Base-by-base conservation (phyloP, 2,329 filamentous ascomycete species). In the Apiospora pterosperma region DNA sequence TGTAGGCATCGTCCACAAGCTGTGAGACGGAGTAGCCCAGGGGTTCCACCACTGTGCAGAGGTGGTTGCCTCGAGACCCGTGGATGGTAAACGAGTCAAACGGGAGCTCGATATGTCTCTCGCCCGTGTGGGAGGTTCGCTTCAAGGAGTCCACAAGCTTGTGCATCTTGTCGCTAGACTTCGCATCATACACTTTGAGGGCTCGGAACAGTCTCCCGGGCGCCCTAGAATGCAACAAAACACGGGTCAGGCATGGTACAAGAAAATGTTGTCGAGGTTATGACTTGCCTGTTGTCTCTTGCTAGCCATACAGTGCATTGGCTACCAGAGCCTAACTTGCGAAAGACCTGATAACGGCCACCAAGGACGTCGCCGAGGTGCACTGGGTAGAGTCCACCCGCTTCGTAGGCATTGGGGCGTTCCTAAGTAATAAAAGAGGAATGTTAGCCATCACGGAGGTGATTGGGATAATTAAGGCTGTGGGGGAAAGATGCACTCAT, bases 241-340 rank as follows among this genome's bases (percentile, higher is more conserved):
- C 12, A 8, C 41, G 12, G 21, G 41, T 44, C 41, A 44, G 41
- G 7, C n/a, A 23, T 8, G n/a, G n/a, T 23, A 23, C 41, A 8
- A 21, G 12, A 39, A 25, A 4, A 2, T 16, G 6, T 16, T 21
- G 34, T 10, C 16, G 25, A 28, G 23, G 25, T n/a, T 16, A 19
- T 12, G 16, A 5, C 59, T 36, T 41, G 41, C 59, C n/a, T 41
- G 21, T 28, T 61, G 36, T 61, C 59, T 14, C 59, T 36, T 25
- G 59, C 59, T 28, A 61, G 14, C 59, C 59, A 61, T 41, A 61
- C 59, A 8, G 59, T 61, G 36, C 36, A 61, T 10, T 39, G 59
- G 8, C 16, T 19, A 16, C 59, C 59, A 16, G 36, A 25, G 31
- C 36, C 59, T 1, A 61, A 21, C 19, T 61, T 61, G 59, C 59